Conservation (phyloP, 2,329 filamentous ascomycete species). For the Stachybotrys elegans region DNA sequence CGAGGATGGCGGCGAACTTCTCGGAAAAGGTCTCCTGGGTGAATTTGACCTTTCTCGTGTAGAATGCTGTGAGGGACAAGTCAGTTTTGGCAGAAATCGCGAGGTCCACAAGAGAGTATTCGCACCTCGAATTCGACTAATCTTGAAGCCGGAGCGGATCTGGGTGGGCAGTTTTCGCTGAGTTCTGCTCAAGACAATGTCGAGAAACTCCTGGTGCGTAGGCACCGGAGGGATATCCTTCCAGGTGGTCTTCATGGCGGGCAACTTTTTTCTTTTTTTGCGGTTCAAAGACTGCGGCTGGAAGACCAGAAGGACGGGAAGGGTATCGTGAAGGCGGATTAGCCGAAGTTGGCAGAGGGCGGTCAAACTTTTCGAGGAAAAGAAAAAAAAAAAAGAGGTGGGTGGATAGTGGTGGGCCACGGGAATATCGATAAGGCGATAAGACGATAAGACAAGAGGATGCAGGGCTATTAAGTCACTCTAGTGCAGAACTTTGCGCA, state of each 20-base stretch:
- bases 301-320: slow-evolving; percentile 5
- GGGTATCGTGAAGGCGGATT: slow-evolving; percentile 4
- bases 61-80: slow-evolving; percentile 74
- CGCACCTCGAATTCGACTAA: slow-evolving; percentile 75
- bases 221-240: slow-evolving; percentile 84
- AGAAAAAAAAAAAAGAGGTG: slow-evolving; percentile 4
- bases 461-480: too few species aligned
- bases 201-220: slow-evolving; percentile 90
- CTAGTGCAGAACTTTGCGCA: too few species aligned
- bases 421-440: slow-evolving; percentile 7
- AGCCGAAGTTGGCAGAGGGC: slow-evolving; percentile 5
- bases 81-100: too few species aligned
- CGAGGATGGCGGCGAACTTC: slow-evolving; percentile 84
- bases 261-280: slow-evolving; percentile 17
- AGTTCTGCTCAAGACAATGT: slow-evolving; percentile 91
- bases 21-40: slow-evolving; percentile 95
- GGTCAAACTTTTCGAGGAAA: slow-evolving; percentile 13
- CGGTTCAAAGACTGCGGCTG: slow-evolving; percentile 1
- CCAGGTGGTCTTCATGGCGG: slow-evolving; percentile 59
- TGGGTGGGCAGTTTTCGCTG: slow-evolving; percentile 91
- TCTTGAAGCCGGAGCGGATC: slow-evolving; percentile 92
- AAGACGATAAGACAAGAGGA: too few species aligned
- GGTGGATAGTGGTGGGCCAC: neutral
- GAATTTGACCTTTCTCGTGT: slow-evolving; percentile 97
- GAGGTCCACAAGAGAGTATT: too few species aligned